Evolutionary conservation across 1,284 basidiomycete genomes (phyloP).

Genomic region (Porogramme epimiltina): DNA sequence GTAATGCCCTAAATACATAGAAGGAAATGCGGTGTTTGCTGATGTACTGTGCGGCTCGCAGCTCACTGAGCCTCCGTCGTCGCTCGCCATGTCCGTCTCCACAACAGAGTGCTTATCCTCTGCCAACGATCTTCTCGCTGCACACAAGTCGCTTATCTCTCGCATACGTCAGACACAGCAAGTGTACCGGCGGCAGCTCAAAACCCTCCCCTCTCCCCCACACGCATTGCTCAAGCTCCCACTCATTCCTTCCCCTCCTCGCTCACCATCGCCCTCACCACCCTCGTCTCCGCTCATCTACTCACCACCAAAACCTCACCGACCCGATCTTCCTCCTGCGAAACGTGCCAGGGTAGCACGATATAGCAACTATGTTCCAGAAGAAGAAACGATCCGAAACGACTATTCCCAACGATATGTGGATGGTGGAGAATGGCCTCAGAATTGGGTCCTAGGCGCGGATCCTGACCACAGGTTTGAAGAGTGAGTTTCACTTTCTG

Average conservation of each 20-base stretch:
- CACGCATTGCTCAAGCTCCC: constrained; percentile 46
- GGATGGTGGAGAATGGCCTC: constrained; percentile 87
- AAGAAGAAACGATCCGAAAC: constrained; percentile 94
- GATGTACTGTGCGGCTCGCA: too few species aligned
- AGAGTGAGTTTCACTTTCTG: constrained; percentile 65
- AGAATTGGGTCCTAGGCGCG: constrained; percentile 88
- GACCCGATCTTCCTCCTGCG: constrained; percentile 63
- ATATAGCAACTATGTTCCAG: constrained; percentile 80
- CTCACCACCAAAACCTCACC: constrained; percentile 37
- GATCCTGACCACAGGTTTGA: constrained; percentile 86
- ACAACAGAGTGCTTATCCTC: constrained; percentile 42
- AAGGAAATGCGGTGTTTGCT: too few species aligned
- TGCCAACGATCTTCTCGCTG: constrained; percentile 51
- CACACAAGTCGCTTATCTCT: constrained; percentile 46
- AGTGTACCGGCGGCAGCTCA: constrained; percentile 41
- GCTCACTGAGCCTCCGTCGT: too few species aligned
- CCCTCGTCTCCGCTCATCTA: constrained; percentile 47
- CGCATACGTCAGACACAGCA: constrained; percentile 45
- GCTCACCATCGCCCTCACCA: constrained; percentile 45
- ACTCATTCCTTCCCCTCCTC: constrained; percentile 46
- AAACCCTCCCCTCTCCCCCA: constrained; percentile 39
- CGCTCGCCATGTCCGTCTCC: constrained; percentile 6
- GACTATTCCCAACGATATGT: constrained; percentile 94
- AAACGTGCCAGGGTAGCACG: constrained; percentile 70
- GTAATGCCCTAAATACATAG: too few species aligned